Base-by-base conservation (phyloP, 257 asterid species). In the Leptodermis oblonga region DNA sequence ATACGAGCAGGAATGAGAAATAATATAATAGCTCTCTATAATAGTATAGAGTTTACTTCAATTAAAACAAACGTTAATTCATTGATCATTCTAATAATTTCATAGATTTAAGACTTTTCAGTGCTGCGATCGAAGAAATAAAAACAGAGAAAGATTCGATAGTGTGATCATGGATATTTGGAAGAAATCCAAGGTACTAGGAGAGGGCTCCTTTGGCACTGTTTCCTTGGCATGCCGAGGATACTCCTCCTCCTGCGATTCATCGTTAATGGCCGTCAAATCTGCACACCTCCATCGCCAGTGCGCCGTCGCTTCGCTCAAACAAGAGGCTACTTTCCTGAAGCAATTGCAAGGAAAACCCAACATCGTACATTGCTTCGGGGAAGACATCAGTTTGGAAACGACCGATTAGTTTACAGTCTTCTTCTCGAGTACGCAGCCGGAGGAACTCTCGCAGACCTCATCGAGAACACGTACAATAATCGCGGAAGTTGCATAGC, bases 391-490 rank as follows among this genome's bases (percentile, higher is more conserved):
- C 4, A 67, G 71, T 41, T 17, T 51, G 1, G 9, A 51, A 67
- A 14, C 20, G 30, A 22, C 1, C 59, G 18, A 37, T 20, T 0
- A 37, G 17, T 23, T 2, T 53, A 68, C 52, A 49, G 55, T 3
- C 5, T 68, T 0, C 48, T 68, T 7, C 30, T 68, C 26, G 72
- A 68, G 41, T 52, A 68, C 31, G 72, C 72, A 23, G 15, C 37
- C 15, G 72, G 62, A 12, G 72, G 64, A 5, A 68, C 33, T 20
- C 62, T 74, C 23, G 39, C 26, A 17, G 65, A 34, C 3, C 30
- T 74, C 15, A 42, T 74, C 14, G 25, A 39, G 14, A 10, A n/a
- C 11, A 3, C 23, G 13, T 58, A 26, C 34, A 0, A 54, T 2
- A 9, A 18, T 4, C 11, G 7, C 0, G 45, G 4, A 1, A 0